These are phyloP conservation scores for Glycine soja DNA, from an alignment of 306 rosid genomes.

Conservation along the genomic window DNA sequence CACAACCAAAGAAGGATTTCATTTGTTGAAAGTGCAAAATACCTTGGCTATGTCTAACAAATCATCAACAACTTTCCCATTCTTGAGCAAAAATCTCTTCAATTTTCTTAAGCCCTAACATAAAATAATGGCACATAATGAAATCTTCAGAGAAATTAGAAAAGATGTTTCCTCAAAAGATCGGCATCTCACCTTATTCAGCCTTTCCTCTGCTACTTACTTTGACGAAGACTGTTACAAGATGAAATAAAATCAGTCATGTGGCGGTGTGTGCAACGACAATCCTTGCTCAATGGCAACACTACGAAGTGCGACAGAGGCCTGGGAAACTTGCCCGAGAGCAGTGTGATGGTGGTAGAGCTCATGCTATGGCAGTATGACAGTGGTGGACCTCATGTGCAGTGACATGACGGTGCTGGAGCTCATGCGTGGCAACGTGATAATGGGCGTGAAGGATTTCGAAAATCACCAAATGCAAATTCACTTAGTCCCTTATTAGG, in stretches of 20 bases:
- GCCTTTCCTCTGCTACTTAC: slow-evolving; percentile 88
- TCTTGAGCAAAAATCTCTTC: slow-evolving; percentile 66
- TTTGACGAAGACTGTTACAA: slow-evolving; percentile 70
- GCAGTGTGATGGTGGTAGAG: too few relatives aligned
- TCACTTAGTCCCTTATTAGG: too few relatives aligned
- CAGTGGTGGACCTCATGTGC: too few relatives aligned
- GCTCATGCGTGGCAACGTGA: too few relatives aligned
- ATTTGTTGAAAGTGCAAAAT: slow-evolving; percentile 39
- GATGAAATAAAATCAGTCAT: slow-evolving; percentile 26
- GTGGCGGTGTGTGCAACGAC: too few relatives aligned
- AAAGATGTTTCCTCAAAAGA: slow-evolving; percentile 40
- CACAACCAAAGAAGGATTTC: slow-evolving; percentile 7
- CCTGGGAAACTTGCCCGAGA: too few relatives aligned
- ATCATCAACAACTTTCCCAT: slow-evolving; percentile 74
- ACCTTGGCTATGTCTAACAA: slow-evolving; percentile 94
- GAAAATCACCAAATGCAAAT: too few relatives aligned
- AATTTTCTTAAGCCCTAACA: slow-evolving; percentile 82
- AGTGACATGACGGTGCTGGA: too few relatives aligned
- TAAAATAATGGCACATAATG: slow-evolving; percentile 25
- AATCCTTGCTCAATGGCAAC: too few relatives aligned
- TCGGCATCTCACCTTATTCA: slow-evolving; percentile 66
- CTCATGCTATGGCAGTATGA: too few relatives aligned
- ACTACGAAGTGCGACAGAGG: too few relatives aligned
- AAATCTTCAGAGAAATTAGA: slow-evolving; percentile 38
- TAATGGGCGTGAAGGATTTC: too few relatives aligned